phyloP scores from a whole-genome alignment of 768 basidiomycete species.

The Russula virescens region DNA sequence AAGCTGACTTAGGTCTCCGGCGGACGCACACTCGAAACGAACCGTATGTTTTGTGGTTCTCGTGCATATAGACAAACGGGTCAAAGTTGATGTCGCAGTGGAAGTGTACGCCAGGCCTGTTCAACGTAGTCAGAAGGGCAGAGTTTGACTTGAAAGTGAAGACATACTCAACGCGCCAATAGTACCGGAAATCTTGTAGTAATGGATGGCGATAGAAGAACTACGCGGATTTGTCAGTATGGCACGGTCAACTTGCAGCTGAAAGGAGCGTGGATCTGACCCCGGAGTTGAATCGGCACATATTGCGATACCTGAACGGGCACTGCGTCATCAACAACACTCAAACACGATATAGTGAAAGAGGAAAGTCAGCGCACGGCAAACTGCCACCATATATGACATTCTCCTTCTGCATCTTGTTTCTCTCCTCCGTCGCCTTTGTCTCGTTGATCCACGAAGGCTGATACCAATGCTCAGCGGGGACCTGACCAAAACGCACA shows the following conservation, averaged over 20 bases:
- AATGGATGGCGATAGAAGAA: constrained; percentile 83
- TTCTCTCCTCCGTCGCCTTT: constrained; percentile 36
- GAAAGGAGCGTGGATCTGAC: constrained; percentile 26
- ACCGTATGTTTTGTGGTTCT: constrained; percentile 81
- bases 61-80: constrained; percentile 75
- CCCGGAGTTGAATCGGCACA: constrained; percentile 50
- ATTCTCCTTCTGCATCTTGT: constrained; percentile 35
- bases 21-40: neutral
- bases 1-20: neutral
- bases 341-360: neutral
- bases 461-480: constrained; percentile 43
- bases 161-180: constrained; percentile 85
- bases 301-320: constrained; percentile 39
- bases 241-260: neutral
- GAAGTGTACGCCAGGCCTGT: constrained; percentile 68
- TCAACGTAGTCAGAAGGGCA: neutral
- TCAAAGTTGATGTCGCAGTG: constrained; percentile 68
- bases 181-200: constrained; percentile 71
- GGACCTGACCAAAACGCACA: constrained; percentile 40
- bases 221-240: constrained; percentile 31
- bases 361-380: constrained; percentile 1
- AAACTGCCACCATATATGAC: constrained; percentile 18
- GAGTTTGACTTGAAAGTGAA: neutral
- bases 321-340: neutral
- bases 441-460: constrained; percentile 49